Base-by-base conservation (phyloP, 345 rosid species). In the Salix koriyanagi region DNA sequence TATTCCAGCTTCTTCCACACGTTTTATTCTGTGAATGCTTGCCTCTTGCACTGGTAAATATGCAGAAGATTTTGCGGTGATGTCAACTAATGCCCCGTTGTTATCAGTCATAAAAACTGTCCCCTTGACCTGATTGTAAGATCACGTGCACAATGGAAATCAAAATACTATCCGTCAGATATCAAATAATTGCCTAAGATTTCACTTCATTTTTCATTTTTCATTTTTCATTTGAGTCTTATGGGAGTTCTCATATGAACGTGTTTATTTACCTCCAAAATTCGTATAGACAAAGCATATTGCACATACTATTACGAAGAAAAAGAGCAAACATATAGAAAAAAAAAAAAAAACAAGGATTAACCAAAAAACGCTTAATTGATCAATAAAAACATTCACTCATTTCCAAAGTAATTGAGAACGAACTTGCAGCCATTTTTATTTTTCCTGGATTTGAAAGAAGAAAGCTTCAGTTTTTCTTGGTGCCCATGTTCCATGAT, bases 1-100 rank as follows among this genome's bases (percentile, higher is more conserved):
- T 67, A 95, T 90, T 30, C 98, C 97, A 1, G 92, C 98, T 85
- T 95, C 97, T 84, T 85, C 88, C n/a, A 93, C 92, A 61, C 86
- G 87, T 84, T 87, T 89, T 75, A 95, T 85, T 76, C 74, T 87
- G 77, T 89, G 87, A 81, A 95, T 90, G 83, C 94, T 83, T 2
- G 99, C 97, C 79, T 95, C 96, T 72, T 95, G 87, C 0, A 91
- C 84, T 0, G 96, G 93, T 80, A 96, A 87, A 77, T 82, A 90
- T 7, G 98, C 98, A 14, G 96, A 84, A 52, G 97, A 92, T 76
- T 96, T 96, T 26, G 98, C 96, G 70, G 89, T 88, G 62, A 93
- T 90, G 79, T 95, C 99, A 26, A 95, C 96, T 26, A 83, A 86
- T 66, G 98, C 98, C 28, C 99, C 99, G 54, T 88, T 83, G 21